Evolutionary conservation across 495 filamentous ascomycete species (phyloP).

Genomic region (Aspergillus conjunctus): DNA sequence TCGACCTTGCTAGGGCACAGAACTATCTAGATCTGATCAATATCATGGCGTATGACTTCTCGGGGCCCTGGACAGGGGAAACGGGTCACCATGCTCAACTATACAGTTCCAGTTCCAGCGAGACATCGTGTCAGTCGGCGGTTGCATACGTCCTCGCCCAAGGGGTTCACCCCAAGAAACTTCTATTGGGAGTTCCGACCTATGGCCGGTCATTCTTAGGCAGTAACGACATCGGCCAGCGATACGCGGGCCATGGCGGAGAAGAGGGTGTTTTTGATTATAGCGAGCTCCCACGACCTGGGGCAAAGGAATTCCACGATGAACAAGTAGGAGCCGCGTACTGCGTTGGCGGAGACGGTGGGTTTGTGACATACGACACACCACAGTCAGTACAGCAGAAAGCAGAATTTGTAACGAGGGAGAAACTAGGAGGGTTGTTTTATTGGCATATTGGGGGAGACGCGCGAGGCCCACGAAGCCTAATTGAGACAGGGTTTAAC

Average conservation of each 20-base stretch:
- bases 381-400: constrained; percentile 82
- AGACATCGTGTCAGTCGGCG: constrained; percentile 64
- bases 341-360: constrained; percentile 79
- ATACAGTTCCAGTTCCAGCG: constrained; percentile 57
- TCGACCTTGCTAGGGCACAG: constrained; percentile 66
- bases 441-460: constrained; percentile 92
- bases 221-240: constrained; percentile 62
- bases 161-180: constrained; percentile 71
- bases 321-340: constrained; percentile 68
- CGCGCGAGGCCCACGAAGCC: constrained; percentile 64
- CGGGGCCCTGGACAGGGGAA: constrained; percentile 70
- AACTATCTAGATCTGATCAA: constrained; percentile 78
- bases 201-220: constrained; percentile 83
- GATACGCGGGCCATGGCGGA: constrained; percentile 64
- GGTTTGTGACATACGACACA: constrained; percentile 87
- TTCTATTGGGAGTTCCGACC: constrained; percentile 77
- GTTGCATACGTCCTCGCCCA: constrained; percentile 65
- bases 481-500: constrained; percentile 75
- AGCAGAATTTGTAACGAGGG: constrained; percentile 75
- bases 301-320: constrained; percentile 70
- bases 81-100: constrained; percentile 82
- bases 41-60: constrained; percentile 85
- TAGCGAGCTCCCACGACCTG: constrained; percentile 70
- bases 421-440: constrained; percentile 79
- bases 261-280: constrained; percentile 87